Evolutionary conservation across 805 yeast species (phyloP), one percentile per base, ranked within the genome.

Genomic region (Tanozyma kutaoensis): DNA sequence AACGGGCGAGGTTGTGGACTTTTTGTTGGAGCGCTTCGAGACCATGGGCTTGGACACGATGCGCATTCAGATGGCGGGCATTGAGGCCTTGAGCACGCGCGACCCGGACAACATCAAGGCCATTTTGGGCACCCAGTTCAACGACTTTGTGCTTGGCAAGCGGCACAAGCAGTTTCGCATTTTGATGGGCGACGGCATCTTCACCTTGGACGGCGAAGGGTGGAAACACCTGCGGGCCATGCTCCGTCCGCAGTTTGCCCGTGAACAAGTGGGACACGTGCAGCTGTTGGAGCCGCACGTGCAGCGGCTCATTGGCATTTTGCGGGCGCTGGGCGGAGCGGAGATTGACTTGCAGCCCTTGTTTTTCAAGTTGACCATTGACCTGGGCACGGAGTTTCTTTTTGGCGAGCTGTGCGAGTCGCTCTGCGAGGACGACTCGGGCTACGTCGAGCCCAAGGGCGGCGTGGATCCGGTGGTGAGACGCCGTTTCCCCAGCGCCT

Each of bases 211-310:
- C 23, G 50, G 50, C 8, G 41, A 36, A 8, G 50, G 48, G 3
- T 45, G 50, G 50, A 45, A 45, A 28, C 50, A 45, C 25, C 39
- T 46, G 6, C 31, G 50, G 23, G 39, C 49, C 5, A 38, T 45
- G 50, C 42, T 45, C 38, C 35, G 50, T 23, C 50, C 50, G 8
- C 48, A 45, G 24, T 45, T 45, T 33, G 41, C 48, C 10, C 34
- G 48, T 26, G 50, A 45, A 29, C 48, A 45, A 28, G 39, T 45
- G 8, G 45, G 45, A 8, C 50, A 45, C 20, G 48, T 45, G 20
- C 35, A 33, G 28, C 29, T 39, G 11, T 43, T 45, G 38, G 50
- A 45, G 26, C 48, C 46, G 4, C 46, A 37, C 17, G 24, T 45
- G 6, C 42, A 43, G 27, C 33, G 31, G 8, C 33, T 45, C n/a